A percentile compares a stretch with the other conserved stretches of the same genome.
Evolutionary conservation across 2,329 filamentous ascomycete genomes (phyloP).

Genomic region (Waltergamsia citrina): DNA sequence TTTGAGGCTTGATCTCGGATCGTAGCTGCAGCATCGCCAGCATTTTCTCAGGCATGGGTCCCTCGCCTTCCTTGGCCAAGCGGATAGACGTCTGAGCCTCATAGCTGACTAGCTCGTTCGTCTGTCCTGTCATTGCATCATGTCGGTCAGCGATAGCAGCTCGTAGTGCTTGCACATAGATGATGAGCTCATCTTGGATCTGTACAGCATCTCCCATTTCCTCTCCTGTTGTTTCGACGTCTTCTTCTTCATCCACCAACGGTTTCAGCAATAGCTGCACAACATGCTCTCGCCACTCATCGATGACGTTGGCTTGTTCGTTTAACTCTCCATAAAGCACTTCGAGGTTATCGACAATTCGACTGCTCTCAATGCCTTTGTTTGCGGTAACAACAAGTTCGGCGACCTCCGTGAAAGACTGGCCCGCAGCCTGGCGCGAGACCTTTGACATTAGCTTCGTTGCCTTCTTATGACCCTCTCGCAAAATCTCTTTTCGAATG

Average conservation of each 20-base stretch:
- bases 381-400: slow-evolving; percentile 39
- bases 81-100: slow-evolving; percentile 56
- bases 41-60: slow-evolving; percentile 59
- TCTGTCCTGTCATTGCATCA: slow-evolving; percentile 64
- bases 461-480: slow-evolving; percentile 30
- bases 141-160: slow-evolving; percentile 71
- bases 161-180: slow-evolving; percentile 72
- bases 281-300: slow-evolving; percentile 66
- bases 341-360: slow-evolving; percentile 57
- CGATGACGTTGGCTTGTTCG: slow-evolving; percentile 59
- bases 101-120: slow-evolving; percentile 64
- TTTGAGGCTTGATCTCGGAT: slow-evolving; percentile 34
- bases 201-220: slow-evolving; percentile 85
- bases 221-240: slow-evolving; percentile 68
- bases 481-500: slow-evolving; percentile 71
- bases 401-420: slow-evolving; percentile 53
- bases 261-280: slow-evolving; percentile 63
- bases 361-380: slow-evolving; percentile 64
- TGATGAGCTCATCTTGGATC: slow-evolving; percentile 80
- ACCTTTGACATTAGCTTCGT: slow-evolving; percentile 51
- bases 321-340: slow-evolving; percentile 58
- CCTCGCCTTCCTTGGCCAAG: slow-evolving; percentile 52
- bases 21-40: slow-evolving; percentile 42
- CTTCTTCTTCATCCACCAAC: slow-evolving; percentile 73
- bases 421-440: slow-evolving; percentile 36